A percentile compares a stretch with the other conserved stretches of the same genome.
Evolutionary conservation across 345 rosid species (phyloP).

Genomic region (Erucastrum elatum): DNA sequence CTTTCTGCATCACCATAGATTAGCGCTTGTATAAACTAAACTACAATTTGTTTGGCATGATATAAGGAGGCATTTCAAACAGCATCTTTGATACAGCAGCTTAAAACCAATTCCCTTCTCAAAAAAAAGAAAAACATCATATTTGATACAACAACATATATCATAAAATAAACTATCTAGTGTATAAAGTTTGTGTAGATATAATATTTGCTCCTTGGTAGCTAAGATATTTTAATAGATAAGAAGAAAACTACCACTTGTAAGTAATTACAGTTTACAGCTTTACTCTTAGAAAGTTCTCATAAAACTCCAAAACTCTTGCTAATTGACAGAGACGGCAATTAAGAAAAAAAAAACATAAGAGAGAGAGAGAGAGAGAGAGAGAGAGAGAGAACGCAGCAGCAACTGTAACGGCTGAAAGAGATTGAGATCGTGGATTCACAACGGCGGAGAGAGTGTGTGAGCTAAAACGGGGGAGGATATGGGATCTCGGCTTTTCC

Average conservation of each 20-base stretch:
- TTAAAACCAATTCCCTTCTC: no score
- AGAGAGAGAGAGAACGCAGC: conserved; percentile 15
- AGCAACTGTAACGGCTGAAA: conserved; percentile 27
- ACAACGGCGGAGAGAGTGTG: conserved; percentile 31
- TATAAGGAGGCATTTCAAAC: not conserved
- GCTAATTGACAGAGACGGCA: conserved; percentile 8
- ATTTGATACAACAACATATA: no score
- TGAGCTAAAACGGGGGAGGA: conserved; percentile 14
- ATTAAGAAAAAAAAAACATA: not conserved
- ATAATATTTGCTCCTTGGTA: not conserved
- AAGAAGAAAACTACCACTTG: not conserved
- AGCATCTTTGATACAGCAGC: not conserved
- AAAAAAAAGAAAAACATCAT: no score
- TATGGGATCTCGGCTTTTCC: conserved; percentile 37
- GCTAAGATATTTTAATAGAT: not conserved
- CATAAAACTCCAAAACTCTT: conserved; percentile 15
- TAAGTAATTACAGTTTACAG: conserved; percentile 15
- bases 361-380: no score
- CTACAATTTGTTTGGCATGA: not conserved
- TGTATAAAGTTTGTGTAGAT: not conserved
- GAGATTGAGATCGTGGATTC: conserved; percentile 38
- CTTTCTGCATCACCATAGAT: not conserved
- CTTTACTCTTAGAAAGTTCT: not conserved
- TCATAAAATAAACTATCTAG: no score
- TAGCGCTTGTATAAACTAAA: not conserved